These are phyloP conservation scores for Fusarium sp. DNA, from an alignment of 2,329 filamentous ascomycete genomes.

Conservation along the genomic window DNA sequence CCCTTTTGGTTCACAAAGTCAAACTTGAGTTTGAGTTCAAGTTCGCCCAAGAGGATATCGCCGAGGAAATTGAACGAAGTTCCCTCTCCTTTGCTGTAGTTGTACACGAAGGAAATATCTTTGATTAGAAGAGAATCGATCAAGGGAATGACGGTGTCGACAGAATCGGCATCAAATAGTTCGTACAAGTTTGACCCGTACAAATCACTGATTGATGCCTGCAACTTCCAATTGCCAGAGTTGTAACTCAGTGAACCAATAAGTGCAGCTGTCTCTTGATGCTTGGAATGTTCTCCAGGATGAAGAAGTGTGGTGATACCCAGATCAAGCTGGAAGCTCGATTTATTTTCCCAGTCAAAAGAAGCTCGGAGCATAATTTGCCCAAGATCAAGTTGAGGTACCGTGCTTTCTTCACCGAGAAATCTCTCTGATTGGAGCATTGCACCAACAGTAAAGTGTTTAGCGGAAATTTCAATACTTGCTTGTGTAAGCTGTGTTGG, in stretches of 20 bases:
- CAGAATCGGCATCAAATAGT: not conserved
- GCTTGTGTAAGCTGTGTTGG: not conserved
- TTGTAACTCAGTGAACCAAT: not conserved
- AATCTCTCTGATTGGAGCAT: not conserved
- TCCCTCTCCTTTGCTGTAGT: not conserved
- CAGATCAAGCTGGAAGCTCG: not conserved
- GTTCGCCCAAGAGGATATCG: not conserved
- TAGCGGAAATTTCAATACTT: not conserved
- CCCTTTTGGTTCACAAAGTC: not conserved
- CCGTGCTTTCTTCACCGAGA: not conserved
- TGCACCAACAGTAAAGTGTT: not conserved
- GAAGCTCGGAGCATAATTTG: not conserved
- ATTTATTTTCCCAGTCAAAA: not conserved
- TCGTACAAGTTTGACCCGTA: not conserved
- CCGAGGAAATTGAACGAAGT: not conserved
- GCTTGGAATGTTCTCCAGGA: not conserved
- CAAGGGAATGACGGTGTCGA: not conserved
- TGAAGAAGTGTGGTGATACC: not conserved
- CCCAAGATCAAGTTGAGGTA: not conserved
- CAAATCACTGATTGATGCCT: not conserved
- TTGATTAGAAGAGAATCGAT: not conserved
- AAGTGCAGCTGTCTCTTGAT: not conserved
- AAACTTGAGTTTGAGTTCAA: not conserved
- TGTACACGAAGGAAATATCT: not conserved
- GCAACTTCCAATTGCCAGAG: not conserved